These are phyloP conservation scores for Lactuca saligna DNA, from an alignment of 129 eudicot species.

Conservation along the genomic window DNA sequence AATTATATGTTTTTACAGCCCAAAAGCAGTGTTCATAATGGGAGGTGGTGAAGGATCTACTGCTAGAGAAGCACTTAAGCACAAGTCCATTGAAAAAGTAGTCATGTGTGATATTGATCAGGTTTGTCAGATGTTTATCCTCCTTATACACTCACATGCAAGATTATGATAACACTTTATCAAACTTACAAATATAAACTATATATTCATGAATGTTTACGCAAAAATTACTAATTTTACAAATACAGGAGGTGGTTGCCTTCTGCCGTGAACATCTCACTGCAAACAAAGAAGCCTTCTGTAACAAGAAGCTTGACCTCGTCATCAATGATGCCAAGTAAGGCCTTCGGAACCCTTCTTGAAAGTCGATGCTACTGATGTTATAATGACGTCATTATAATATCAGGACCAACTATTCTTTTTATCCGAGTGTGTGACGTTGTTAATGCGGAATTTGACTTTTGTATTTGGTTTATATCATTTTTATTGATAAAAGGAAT, in stretches of 20 bases:
- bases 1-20: conserved; percentile 42
- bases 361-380: too few species aligned
- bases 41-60: conserved; percentile 99
- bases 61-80: conserved; percentile 84
- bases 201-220: not conserved
- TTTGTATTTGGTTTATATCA: not conserved
- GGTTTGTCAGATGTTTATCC: conserved; percentile 29
- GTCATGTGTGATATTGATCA: conserved; percentile 95
- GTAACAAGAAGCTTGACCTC: conserved; percentile 61
- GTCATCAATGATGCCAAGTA: conserved; percentile 77
- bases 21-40: conserved; percentile 77
- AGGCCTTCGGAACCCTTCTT: not conserved
- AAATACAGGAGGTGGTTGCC: conserved; percentile 63
- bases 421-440: too few species aligned
- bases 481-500: conserved; percentile 39
- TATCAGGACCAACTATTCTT: not conserved
- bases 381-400: not conserved
- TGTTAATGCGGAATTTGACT: conserved; percentile 15
- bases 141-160: not conserved
- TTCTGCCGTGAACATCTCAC: conserved; percentile 61
- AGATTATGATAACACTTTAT: not conserved
- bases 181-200: not conserved
- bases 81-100: conserved; percentile 70
- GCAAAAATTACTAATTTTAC: not conserved
- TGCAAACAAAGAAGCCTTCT: conserved; percentile 61